A percentile compares a stretch with the other conserved stretches of the same genome.
Conservation (phyloP, 371 early-diverging fungal species). For the Encephalitozoon romaleae region DNA sequence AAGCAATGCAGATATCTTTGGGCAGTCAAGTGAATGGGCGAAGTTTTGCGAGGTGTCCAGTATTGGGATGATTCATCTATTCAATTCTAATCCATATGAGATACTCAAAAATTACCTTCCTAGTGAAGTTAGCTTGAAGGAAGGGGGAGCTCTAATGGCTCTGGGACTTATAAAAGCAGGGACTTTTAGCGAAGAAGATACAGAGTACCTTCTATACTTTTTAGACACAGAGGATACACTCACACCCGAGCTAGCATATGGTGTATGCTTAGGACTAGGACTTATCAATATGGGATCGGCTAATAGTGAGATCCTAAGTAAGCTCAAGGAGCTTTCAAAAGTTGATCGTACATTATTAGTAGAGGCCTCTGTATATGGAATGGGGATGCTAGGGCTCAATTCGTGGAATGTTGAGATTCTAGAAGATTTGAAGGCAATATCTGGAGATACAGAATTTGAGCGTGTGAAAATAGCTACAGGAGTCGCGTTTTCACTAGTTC, state of each 20-base stretch:
- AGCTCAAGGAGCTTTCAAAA: slow-evolving; percentile 61
- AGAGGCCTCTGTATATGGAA: slow-evolving; percentile 87
- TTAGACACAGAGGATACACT: slow-evolving; percentile 60
- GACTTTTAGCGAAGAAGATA: slow-evolving; percentile 68
- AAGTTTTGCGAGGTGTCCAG: slow-evolving; percentile 93
- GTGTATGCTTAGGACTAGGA: slow-evolving; percentile 88
- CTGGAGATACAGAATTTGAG: slow-evolving; percentile 79
- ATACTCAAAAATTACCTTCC: slow-evolving; percentile 64
- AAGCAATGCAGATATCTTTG: slow-evolving; percentile 88
- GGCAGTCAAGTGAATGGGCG: slow-evolving; percentile 90
- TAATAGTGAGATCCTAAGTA: slow-evolving; percentile 64
- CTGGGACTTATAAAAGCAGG: slow-evolving; percentile 90
- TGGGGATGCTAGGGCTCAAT: slow-evolving; percentile 91
- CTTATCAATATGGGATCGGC: slow-evolving; percentile 62
- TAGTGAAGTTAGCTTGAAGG: slow-evolving; percentile 65
- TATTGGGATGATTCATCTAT: slow-evolving; percentile 91
- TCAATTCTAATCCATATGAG: slow-evolving; percentile 37
- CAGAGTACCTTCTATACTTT: slow-evolving; percentile 70
- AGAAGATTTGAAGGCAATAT: slow-evolving; percentile 82
- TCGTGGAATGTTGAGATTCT: slow-evolving; percentile 70
- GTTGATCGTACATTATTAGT: slow-evolving; percentile 78
- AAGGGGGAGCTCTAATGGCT: slow-evolving; percentile 91
- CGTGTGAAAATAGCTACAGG: slow-evolving; percentile 75
- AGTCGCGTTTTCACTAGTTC: slow-evolving; percentile 63
- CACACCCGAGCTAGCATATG: slow-evolving; percentile 78